phyloP scores from a whole-genome alignment of 352 stramenopile genomes.

The Globisporangium orthogonon region DNA sequence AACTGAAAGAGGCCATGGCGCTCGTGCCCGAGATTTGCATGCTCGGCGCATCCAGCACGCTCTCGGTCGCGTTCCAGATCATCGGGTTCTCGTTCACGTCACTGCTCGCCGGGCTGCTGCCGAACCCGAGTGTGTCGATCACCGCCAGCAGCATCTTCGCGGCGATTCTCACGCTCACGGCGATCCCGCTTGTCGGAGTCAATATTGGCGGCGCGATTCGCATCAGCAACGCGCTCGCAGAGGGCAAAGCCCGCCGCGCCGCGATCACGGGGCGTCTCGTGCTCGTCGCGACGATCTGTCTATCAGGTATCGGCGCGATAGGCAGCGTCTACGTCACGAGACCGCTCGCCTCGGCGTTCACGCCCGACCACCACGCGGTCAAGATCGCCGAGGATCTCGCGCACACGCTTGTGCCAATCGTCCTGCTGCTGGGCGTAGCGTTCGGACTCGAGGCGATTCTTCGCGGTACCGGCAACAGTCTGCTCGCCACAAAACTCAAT shows the following conservation, averaged over 20 bases:
- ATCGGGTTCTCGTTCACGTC: slow-evolving; percentile 13
- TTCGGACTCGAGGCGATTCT: slow-evolving; percentile 13
- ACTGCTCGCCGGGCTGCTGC: slow-evolving; percentile 21
- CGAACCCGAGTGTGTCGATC: slow-evolving; percentile 26
- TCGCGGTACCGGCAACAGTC: slow-evolving; percentile 14
- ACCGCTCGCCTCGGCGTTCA: slow-evolving; percentile 15
- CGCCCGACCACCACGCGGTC: slow-evolving; percentile 4
- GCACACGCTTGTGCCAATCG: slow-evolving; percentile 6
- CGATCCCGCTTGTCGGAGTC: slow-evolving; percentile 25
- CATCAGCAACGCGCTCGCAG: slow-evolving; percentile 27
- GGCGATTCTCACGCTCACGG: slow-evolving; percentile 19
- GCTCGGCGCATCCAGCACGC: slow-evolving; percentile 11
- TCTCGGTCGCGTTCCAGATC: slow-evolving; percentile 19
- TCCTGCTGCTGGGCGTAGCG: slow-evolving; percentile 7
- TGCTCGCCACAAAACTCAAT: slow-evolving; percentile 16
- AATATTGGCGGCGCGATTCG: slow-evolving; percentile 25
- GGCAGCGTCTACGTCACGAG: slow-evolving; percentile 16
- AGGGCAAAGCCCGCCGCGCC: slow-evolving; percentile 19
- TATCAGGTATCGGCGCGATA: slow-evolving; percentile 12
- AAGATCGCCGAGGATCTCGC: background rate
- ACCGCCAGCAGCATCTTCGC: slow-evolving; percentile 28
- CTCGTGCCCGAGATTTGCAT: slow-evolving; percentile 11
- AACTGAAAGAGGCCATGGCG: slow-evolving; percentile 4
- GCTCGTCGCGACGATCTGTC: slow-evolving; percentile 8
- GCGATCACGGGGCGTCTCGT: slow-evolving; percentile 15